Evolutionary conservation across 2,329 filamentous ascomycete species (phyloP), one percentile per base, ranked within the genome.

Genomic region (Polytolypa hystricis): DNA sequence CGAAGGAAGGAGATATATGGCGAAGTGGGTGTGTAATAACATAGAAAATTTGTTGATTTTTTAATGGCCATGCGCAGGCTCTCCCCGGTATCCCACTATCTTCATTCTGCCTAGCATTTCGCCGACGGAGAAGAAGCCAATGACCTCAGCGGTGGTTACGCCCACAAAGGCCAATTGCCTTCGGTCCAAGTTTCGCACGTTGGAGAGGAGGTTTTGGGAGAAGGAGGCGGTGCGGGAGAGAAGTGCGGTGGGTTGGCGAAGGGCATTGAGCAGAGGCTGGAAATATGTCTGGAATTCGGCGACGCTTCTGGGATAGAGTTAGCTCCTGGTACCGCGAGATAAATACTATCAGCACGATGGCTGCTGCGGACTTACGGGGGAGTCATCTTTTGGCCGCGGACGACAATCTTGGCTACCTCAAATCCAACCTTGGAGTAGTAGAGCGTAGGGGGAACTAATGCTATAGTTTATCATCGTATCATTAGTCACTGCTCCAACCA

Each of bases 51-150:
- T 4, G 9, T 32, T 16, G 16, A 34, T 39, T 41, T 18, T 38
- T 21, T 46, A 46, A 44, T 62, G 56, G 27, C 47, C 55, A 50
- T 71, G 71, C 45, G 62, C 62, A 46, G 60, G 57, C 59, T 83
- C 76, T 57, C 83, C 82, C 64, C 74, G 75, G 74, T 98, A 98
- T 47, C 91, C 91, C 52, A 98, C 73, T 51, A 98, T 64, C 81
- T 98, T 96, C 69, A 91, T 77, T 56, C 87, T 77, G 54, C 91
- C 91, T 54, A 98, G 79, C 64, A 98, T 96, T 74, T 96, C 87
- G 47, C 91, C 91, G 38, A 96, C 77, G 43, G 87, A 93, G 74
- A 96, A 98, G 76, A 98, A 98, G 43, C 91, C 91, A 49, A 98
- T 66, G 34, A 85, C 74, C 69, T 98, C 89, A 39, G 87, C 87